Evolutionary conservation across 805 yeast genomes (phyloP), one percentile per base, ranked within the genome.

Genomic region (Komagataella phaffii): DNA sequence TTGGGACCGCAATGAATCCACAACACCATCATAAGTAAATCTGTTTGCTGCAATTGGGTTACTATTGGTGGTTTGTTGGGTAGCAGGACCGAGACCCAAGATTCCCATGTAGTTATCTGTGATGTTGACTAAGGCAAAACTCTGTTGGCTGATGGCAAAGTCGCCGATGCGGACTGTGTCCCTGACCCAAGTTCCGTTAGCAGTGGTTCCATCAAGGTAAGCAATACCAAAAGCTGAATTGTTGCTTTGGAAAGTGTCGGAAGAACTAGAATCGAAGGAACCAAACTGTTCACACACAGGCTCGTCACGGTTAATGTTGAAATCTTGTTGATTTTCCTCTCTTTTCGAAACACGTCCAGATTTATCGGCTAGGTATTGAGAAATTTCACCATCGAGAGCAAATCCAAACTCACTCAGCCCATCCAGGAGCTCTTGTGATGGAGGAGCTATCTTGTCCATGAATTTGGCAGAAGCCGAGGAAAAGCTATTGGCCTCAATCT

Each of bases 121-220:
- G 36, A 64, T 63, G 59, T 79, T 79, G 2, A 86, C 95, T 21
- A 88, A 79, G 1, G 95, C 96, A 64, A 89, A 75, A 3, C 88
- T 78, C 40, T 84, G 67, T 52, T 71, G 67, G 0, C 68, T 54
- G 10, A 86, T 67, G 2, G 71, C 64, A 10, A 73, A 63, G 49
- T 71, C 77, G 48, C 81, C 79, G 51, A 86, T 58, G 2, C 57
- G 54, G 4, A 89, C 71, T 44, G 69, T 67, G 59, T 89, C 96
- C 47, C 71, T 65, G 19, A 86, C 95, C 81, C 81, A 78, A 46
- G 65, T 52, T 23, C 83, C 83, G 6, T 52, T 50, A 3, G 81
- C 81, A 49, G 58, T 65, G 2, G 80, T 70, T 3, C 64, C 60
- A 59, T 78, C 83, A 6, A 74, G 80, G 55, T 78, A 78, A 5